Evolutionary conservation across 2,329 filamentous ascomycete species (phyloP).

Genomic region (Trichoderma aggressivum): DNA sequence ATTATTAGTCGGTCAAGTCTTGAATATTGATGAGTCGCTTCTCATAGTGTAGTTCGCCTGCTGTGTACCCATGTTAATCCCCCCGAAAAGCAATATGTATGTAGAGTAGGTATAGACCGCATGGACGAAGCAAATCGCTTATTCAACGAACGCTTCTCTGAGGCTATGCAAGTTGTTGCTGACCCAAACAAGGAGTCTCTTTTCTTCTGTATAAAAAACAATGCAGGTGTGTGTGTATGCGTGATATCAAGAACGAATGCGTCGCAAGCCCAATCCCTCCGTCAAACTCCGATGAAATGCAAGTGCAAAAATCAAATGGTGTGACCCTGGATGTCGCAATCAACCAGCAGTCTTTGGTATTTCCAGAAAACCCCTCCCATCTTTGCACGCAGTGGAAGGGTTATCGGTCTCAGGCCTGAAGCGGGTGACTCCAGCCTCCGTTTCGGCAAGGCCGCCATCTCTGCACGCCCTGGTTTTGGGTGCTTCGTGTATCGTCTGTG

Average conservation of each 20-base stretch:
- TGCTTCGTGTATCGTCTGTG: neutral
- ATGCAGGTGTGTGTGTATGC: slow-evolving; percentile 8
- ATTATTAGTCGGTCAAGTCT: neutral
- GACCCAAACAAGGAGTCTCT: neutral
- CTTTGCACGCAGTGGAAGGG: neutral
- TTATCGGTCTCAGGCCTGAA: neutral
- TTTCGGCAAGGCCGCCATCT: neutral
- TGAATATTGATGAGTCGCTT: slow-evolving; percentile 7
- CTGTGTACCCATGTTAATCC: neutral
- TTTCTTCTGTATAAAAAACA: slow-evolving; percentile 7
- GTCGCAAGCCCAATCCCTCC: neutral
- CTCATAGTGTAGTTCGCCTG: neutral
- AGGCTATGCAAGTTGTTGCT: neutral
- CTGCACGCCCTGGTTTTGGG: neutral
- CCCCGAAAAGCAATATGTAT: slow-evolving; percentile 8
- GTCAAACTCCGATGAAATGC: slow-evolving; percentile 2
- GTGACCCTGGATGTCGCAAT: slow-evolving; percentile 9
- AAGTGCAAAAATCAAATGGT: neutral
- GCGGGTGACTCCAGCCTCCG: neutral
- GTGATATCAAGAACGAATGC: slow-evolving; percentile 13
- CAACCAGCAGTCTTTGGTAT: slow-evolving; percentile 1
- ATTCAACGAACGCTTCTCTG: slow-evolving; percentile 15
- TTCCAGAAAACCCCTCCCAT: slow-evolving; percentile 10
- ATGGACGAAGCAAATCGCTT: slow-evolving; percentile 20
- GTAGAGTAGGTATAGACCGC: neutral